Base-by-base conservation (phyloP, 2,329 filamentous ascomycete species). In the Trichoderma arundinaceum region DNA sequence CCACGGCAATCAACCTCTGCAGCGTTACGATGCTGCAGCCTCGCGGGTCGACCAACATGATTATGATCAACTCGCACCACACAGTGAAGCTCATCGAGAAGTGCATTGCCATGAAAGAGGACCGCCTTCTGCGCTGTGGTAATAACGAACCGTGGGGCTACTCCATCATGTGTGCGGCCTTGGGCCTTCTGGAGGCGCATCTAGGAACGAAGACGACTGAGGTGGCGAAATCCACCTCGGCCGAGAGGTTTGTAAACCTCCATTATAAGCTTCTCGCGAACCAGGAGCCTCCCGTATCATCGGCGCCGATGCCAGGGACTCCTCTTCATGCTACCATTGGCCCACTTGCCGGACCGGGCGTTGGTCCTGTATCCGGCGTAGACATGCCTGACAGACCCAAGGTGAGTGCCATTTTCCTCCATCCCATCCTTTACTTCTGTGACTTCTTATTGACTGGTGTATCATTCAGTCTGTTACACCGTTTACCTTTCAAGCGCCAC, bases 131-230 rank as follows among this genome's bases (percentile, higher is more conserved):
- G 28, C 79, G 85, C n/a, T 87, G 84, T 68, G 86, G 86, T 15
- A 88, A 88, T 76, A 86, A 87, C 70, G 86, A 88, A 71, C 86
- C 86, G 0, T 88, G 86, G 86, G 85, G 85, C 17, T 87, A 88
- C 73, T 85, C 83, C 64, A 87, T 87, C 72, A 86, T 88, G 83
- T 88, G 85, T 69, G 84, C 85, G 3, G 84, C 86, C 1, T 79
- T 84, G 32, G 86, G 86, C 3, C 78, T 88, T 9, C 77, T 88
- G 28, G 85, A 88, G 73, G 83, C 84, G 0, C 86, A 88, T 67
- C 77, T 88, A 13, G 84, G 83, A 33, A 81, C 81, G 66, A 88
- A 87, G 77, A 82, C 84, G 7, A 73, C 82, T 15, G 84, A 87
- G 69, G 79, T 79, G 7, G 86, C 86, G 65, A 88, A 87, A 74